Base-by-base conservation (phyloP, 345 rosid genomes). In the Tarenaya hassleriana region DNA sequence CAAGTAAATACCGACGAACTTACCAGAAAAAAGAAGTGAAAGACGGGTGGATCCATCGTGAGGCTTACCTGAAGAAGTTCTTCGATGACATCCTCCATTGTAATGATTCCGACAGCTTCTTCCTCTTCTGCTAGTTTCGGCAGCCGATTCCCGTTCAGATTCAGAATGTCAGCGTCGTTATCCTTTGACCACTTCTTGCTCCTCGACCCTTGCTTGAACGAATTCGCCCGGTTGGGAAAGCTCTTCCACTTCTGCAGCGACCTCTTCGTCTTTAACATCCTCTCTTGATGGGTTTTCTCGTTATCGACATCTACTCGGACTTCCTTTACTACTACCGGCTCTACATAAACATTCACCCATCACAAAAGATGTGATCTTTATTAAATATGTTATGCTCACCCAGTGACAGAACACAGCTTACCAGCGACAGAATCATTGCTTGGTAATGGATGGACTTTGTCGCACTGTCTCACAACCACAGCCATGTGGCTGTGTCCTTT, bases 401-500 rank as follows among this genome's bases (percentile, higher is more conserved):
- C 6, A 4, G 34, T 18, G 17, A 16, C 27, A 24, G n/a, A 12
- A 10, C n/a, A 29, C 5, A 9, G 34, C 0, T 37, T 45, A 62
- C 58, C 60, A 1, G 35, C 45, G 10, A 44, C 59, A 52, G 16
- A 50, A 29, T 45, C 52, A 29, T 27, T 52, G 16, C 31, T 21
- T 0, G 46, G 45, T 24, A 62, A 35, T 16, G 33, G 16, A n/a
- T 44, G 32, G 54, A 17, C 16, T 4, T 62, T 75, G 49, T 70
- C 66, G 54, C 62, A 67, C 34, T 44, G 75, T 57, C 76, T 81
- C 17, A 83, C 79, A 44, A 86, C 86, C 51, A 86, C 88, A 40
- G 94, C 95, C 95, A 89, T 83, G 64, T 89, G 97, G 75, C 95
- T 89, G 47, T 83, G 97, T 43, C 97, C 97, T 71, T 89, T 89